Percentiles rank a stretch among this genome's conserved stretches.
These are phyloP conservation scores for Chaetothyriales sp. DNA, from an alignment of 2,329 filamentous ascomycete species.

Conservation along the genomic window DNA sequence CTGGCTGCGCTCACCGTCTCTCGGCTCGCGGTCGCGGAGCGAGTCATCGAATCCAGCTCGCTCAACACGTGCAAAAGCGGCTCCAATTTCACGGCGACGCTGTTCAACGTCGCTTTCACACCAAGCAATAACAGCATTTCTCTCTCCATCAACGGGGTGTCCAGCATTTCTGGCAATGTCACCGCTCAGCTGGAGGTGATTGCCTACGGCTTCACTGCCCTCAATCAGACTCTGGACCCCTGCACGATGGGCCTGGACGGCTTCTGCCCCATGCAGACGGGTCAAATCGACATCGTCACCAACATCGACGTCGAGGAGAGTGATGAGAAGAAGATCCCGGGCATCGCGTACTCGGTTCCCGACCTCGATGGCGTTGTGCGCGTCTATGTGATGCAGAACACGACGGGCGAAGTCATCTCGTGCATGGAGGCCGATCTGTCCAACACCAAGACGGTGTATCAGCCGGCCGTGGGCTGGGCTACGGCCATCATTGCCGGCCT, in stretches of 20 bases:
- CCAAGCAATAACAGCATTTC: constrained; percentile 54
- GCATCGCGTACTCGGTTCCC: constrained; percentile 76
- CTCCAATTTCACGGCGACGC: constrained; percentile 71
- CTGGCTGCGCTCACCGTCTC: constrained; percentile 27
- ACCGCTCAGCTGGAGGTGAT: constrained; percentile 61
- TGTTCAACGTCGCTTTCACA: constrained; percentile 65
- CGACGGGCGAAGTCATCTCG: constrained; percentile 53
- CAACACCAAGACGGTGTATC: constrained; percentile 84
- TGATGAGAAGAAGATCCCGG: constrained; percentile 56
- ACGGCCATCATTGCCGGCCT: constrained; percentile 79
- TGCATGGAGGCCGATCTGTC: constrained; percentile 80
- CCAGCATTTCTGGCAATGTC: constrained; percentile 71
- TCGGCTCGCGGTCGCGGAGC: constrained; percentile 46
- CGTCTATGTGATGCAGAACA: constrained; percentile 63
- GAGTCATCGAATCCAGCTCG: constrained; percentile 65
- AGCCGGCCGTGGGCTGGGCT: constrained; percentile 76
- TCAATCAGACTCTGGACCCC: constrained; percentile 58
- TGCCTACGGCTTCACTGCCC: constrained; percentile 67
- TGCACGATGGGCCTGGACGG: constrained; percentile 57
- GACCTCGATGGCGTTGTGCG: constrained; percentile 79
- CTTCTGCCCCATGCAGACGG: constrained; percentile 82
- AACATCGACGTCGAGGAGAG: constrained; percentile 47
- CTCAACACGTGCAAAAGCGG: constrained; percentile 74
- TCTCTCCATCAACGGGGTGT: constrained; percentile 67
- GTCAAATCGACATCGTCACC: constrained; percentile 64